Base-by-base conservation (phyloP, 2,329 filamentous ascomycete genomes). In the Aspergillus fijiensis region DNA sequence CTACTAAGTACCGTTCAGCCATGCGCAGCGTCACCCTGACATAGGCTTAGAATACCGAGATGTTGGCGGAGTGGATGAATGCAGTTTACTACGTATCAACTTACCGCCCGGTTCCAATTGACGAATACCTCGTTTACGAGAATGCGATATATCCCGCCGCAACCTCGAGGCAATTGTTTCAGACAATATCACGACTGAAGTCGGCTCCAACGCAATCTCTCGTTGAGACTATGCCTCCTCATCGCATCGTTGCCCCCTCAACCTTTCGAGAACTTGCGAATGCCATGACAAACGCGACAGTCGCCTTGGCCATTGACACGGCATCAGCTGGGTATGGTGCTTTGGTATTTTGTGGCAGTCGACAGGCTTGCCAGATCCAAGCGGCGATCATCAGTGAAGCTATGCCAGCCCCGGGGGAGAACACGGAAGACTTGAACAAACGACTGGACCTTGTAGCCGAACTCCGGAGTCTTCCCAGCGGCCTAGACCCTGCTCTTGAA, bases 101-200 rank as follows among this genome's bases (percentile, higher is more conserved):
- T 57, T 92, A 91, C 70, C 83, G 86, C 2, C 89, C 90, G 1
- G 81, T 93, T n/a, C 89, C 89, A 0, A 86, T 93, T 23, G 84
- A 91, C 55, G 90, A 92, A 67, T 85, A 90, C 69, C 78, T 92
- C 0, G 89, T 92, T 4, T 89, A 87, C 69, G 87, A 91, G 50
- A 85, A 89, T 59, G 81, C 81, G 5, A 81, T 92, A 10, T 91
- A 90, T 66, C 81, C 84, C 4, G 84, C 86, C 21, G 82, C 82
- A 31, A 84, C 78, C n/a, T 85, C 85, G 9, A 83, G 80, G 52
- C 81, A 79, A 53, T 77, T 89, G 47, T 82, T 87, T 47, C 85
- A 85, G 62, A 85, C 82, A 12, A 82, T 84, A 11, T 81, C 79
- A 10, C 83, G 86, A 61, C 70, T 86, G 12, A 79, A 67, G 23